Evolutionary conservation across 805 yeast genomes (phyloP), one percentile per base, ranked within the genome.

Genomic region (Brettanomyces custersianus): DNA sequence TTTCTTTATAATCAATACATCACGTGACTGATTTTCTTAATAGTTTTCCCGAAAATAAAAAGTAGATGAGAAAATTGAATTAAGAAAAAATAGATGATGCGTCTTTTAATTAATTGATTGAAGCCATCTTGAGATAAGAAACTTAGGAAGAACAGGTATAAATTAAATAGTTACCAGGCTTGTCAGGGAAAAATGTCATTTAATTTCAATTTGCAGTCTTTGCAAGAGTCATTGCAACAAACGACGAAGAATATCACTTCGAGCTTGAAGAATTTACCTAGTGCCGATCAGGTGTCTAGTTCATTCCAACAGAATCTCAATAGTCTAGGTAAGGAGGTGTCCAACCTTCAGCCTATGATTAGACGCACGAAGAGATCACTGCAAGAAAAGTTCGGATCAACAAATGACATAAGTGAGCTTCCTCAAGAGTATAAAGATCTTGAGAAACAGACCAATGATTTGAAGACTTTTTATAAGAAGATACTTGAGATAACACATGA

Each of bases 351-450:
- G 40, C 80, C 83, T 32, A 65, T 74, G 42, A 65, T 81, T 28
- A 63, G 72, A 49, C 67, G 80, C 52, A 77, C 83, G 8, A 65
- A 70, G 11, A 66, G 76, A 48, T 65, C 74, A 34, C 62, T 80
- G 17, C 76, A 78, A 46, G 75, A 75, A 48, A 78, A 69, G 47
- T 67, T 80, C 41, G 52, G 82, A 24, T 65, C 74, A 25, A 68
- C 77, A 38, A 84, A 77, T 43, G 79, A 72, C 39, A 78, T 78
- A 32, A 72, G 81, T 38, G 85, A 80, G 54, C 66, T 83, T 35
- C 94, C 94, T 32, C 72, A 70, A 29, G 87, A 80, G 43, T 83
- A 83, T 56, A 66, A 73, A 38, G 68, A 71, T 40, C 63, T 83
- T 49, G 94, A 82, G 54, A 65, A 68, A 41, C 72, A 72, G 37